Evolutionary conservation across 225 moss, liverwort and hornwort genomes (phyloP).

Genomic region (Anthoceros angustus): DNA sequence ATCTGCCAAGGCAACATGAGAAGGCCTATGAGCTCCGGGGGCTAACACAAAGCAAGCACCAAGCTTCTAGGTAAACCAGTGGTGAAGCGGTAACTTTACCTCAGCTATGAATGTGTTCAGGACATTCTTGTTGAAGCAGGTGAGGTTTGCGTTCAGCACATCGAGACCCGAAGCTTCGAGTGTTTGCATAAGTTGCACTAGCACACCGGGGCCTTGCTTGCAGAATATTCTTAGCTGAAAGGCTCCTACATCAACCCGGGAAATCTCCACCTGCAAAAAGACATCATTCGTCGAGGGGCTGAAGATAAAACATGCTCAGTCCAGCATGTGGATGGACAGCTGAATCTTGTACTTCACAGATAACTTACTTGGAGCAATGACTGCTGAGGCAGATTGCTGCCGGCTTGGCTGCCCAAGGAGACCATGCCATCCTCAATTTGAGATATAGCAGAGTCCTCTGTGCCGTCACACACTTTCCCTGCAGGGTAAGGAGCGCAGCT

Average conservation of each 20-base stretch:
- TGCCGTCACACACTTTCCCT: background rate
- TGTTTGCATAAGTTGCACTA: constrained; percentile 27
- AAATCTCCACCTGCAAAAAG: constrained; percentile 26
- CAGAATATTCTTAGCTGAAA: constrained; percentile 30
- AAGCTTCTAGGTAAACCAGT: background rate
- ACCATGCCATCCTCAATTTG: too few species aligned
- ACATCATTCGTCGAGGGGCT: background rate
- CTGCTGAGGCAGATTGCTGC: too few species aligned
- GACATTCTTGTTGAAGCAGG: constrained; percentile 29
- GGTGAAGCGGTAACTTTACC: constrained; percentile 8
- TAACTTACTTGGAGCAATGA: too few species aligned
- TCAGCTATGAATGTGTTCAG: constrained; percentile 33
- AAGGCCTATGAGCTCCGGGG: background rate
- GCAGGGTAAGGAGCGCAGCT: background rate
- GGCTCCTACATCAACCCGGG: constrained; percentile 21
- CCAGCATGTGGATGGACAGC: too few species aligned
- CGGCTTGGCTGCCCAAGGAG: too few species aligned
- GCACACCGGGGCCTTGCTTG: constrained; percentile 22
- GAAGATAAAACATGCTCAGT: background rate
- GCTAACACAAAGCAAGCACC: background rate
- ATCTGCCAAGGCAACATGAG: background rate
- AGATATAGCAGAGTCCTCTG: background rate
- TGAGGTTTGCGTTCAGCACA: constrained; percentile 27
- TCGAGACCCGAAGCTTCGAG: constrained; percentile 27
- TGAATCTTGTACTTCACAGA: too few species aligned